Evolutionary conservation across 371 early-diverging fungal species (phyloP).

Genomic region (Mucor lusitanicus): DNA sequence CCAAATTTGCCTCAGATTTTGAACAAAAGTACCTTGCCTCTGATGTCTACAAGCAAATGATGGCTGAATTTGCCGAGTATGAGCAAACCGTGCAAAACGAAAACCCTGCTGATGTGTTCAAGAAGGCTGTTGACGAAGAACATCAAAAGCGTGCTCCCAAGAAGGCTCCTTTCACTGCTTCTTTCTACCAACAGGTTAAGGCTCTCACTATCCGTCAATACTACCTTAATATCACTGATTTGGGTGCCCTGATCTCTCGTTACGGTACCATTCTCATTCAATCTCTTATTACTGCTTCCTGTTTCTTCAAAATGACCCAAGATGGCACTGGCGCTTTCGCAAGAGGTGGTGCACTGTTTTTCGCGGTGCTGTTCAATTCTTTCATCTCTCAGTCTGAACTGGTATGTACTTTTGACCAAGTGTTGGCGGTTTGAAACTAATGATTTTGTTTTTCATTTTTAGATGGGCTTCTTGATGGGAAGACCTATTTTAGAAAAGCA

Average conservation of each 20-base stretch:
- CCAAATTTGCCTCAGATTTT: slow-evolving; percentile 50
- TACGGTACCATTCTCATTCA: slow-evolving; percentile 64
- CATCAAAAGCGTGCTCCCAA: slow-evolving; percentile 61
- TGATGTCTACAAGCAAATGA: slow-evolving; percentile 30
- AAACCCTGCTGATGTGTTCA: slow-evolving; percentile 52
- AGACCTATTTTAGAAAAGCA: slow-evolving; percentile 71
- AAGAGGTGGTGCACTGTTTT: slow-evolving; percentile 76
- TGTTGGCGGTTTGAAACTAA: too few relatives aligned
- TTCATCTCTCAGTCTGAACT: slow-evolving; percentile 62
- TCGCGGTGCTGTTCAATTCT: slow-evolving; percentile 60
- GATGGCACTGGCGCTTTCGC: slow-evolving; percentile 61
- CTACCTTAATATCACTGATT: slow-evolving; percentile 58
- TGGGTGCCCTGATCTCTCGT: slow-evolving; percentile 55
- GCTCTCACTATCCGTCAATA: slow-evolving; percentile 66
- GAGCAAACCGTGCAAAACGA: slow-evolving; percentile 32
- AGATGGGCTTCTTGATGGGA: slow-evolving; percentile 56
- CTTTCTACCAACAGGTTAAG: slow-evolving; percentile 63
- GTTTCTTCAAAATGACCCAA: slow-evolving; percentile 60
- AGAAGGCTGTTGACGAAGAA: slow-evolving; percentile 53
- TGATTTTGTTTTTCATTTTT: too few relatives aligned
- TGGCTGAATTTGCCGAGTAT: slow-evolving; percentile 45
- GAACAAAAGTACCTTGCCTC: slow-evolving; percentile 53
- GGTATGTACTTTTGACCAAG: too few relatives aligned
- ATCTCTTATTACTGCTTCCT: slow-evolving; percentile 72
- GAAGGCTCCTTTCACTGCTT: slow-evolving; percentile 62